Evolutionary conservation across 257 asterid species (phyloP).

Genomic region (Orobanche coerulescens): DNA sequence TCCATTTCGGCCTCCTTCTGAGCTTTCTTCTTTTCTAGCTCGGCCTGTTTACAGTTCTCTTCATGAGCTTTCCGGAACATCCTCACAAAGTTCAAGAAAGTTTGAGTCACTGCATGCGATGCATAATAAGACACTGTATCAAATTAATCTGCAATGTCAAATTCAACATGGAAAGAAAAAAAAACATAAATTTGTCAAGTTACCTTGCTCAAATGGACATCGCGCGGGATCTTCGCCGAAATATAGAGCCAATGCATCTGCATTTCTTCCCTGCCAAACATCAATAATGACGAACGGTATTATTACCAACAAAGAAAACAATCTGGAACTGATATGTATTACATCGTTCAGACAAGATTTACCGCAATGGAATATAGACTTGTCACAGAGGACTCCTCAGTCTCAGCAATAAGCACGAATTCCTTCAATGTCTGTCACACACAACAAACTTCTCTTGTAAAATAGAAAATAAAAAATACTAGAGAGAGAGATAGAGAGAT

Average conservation of each 20-base stretch:
- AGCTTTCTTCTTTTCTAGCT: constrained; percentile 92
- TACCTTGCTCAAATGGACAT: constrained; percentile 98
- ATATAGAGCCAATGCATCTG: constrained; percentile 91
- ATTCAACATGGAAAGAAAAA: background rate
- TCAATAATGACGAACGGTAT: constrained; percentile 11
- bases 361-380: constrained; percentile 84
- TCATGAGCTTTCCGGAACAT: constrained; percentile 87
- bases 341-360: constrained; percentile 25
- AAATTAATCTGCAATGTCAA: constrained; percentile 15
- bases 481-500: background rate
- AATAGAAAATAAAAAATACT: constrained; percentile 2
- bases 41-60: constrained; percentile 90
- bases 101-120: constrained; percentile 68
- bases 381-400: constrained; percentile 63
- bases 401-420: constrained; percentile 71
- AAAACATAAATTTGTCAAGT: background rate
- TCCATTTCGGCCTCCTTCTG: constrained; percentile 84
- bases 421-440: constrained; percentile 69
- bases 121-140: constrained; percentile 20
- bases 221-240: constrained; percentile 96
- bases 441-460: constrained; percentile 21
- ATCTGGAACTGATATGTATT: constrained; percentile 10
- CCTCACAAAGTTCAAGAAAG: constrained; percentile 87
- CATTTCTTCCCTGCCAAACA: constrained; percentile 81
- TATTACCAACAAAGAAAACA: constrained; percentile 6